phyloP scores from a whole-genome alignment of 345 rosid genomes.

The Arabis hirsuta region DNA sequence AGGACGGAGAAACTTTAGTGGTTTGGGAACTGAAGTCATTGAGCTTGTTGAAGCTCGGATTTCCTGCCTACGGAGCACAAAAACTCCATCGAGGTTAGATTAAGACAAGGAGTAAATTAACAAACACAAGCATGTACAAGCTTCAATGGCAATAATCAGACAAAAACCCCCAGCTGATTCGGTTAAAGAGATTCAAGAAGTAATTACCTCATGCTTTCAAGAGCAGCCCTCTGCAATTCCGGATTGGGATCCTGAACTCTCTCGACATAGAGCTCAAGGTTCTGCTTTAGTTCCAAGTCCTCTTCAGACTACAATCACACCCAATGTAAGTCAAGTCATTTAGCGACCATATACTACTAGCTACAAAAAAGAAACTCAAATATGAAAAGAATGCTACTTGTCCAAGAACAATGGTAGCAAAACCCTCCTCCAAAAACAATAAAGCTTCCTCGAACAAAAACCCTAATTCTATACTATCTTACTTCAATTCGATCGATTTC shows the following conservation, averaged over 20 bases:
- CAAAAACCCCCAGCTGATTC: not conserved
- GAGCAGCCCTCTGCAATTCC: conserved; percentile 80
- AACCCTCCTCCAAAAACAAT: not conserved
- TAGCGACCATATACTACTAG: not conserved
- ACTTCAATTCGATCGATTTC: conserved; percentile 10
- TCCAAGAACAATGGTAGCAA: not conserved
- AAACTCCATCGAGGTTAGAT: not conserved
- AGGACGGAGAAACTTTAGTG: conserved; percentile 93
- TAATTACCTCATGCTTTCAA: conserved; percentile 91
- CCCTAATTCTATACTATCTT: conserved; percentile 4
- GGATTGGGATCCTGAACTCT: conserved; percentile 92
- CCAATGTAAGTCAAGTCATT: conserved; percentile 6
- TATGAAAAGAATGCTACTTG: not conserved
- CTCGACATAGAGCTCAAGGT: conserved; percentile 88
- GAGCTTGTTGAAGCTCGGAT: conserved; percentile 93
- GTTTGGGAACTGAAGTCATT: conserved; percentile 99
- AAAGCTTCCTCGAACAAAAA: not conserved
- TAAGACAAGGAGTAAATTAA: not conserved
- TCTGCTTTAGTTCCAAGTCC: conserved; percentile 89
- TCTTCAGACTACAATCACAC: conserved; percentile 75
- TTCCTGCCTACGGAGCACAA: conserved; percentile 65
- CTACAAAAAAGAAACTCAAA: not conserved
- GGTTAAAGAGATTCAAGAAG: not conserved
- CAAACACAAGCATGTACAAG: not conserved
- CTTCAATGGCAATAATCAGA: too few species aligned